Evolutionary conservation across 2,329 filamentous ascomycete genomes (phyloP), one percentile per base, ranked within the genome.

Genomic region (Metarhizium humberi): DNA sequence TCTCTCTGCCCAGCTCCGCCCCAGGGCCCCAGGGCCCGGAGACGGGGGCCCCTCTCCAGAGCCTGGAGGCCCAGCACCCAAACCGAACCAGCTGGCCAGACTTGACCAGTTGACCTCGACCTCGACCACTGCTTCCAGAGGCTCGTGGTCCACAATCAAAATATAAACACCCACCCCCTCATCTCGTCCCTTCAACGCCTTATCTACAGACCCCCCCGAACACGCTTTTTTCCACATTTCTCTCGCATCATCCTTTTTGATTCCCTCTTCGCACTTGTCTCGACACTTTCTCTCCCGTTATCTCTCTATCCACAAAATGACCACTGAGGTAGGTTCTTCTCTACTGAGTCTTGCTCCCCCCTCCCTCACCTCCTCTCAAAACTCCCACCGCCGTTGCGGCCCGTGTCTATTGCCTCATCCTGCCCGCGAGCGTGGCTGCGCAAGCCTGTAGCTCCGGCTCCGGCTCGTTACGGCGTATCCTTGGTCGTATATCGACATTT

Each of bases 321-420:
- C 68, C 56, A 68, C 66, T 59, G 68, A 70, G 67, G 68, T 70
- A 69, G 60, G 63, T 62, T 42, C 46, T 53, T 52, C 51, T 43
- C 50, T 30, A 25, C 2, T 25, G 20, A 25, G 38, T 38, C 51
- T 18, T 46, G 40, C 46, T 43, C 38, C 25, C 46, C 38, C 57
- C 56, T 58, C 53, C 48, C 47, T 60, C 29, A 34, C 36, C 52
- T 56, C 56, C 43, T 38, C 32, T 40, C 54, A 53, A 51, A 34
- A 18, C 46, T 34, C 36, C 52, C 49, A 52, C 55, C 20, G 29
- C 52, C 38, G 52, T 40, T 50, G 55, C 52, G 42, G 48, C 20
- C 18, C 46, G 46, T 51, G 43, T 32, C 42, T 52, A 16, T 54
- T 34, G 42, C 52, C 48, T 54, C 36, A 45, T 40, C 38, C 8